Conservation (phyloP, 257 asterid species). For the Ocimum tenuiflorum region DNA sequence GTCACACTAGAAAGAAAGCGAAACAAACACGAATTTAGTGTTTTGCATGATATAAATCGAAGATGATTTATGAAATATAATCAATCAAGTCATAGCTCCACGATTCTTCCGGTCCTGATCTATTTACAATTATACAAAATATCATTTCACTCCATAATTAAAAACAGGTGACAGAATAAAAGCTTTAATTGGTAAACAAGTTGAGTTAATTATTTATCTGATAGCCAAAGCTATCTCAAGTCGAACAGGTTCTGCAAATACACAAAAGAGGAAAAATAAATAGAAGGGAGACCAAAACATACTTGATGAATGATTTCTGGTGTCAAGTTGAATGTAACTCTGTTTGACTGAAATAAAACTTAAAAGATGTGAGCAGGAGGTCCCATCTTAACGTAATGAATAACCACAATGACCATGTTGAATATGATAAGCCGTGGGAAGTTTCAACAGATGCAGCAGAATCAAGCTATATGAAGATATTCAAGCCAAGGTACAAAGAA, state of each 20-base stretch:
- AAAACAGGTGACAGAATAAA: not conserved
- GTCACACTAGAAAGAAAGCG: not conserved
- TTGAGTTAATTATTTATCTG: conserved; percentile 6
- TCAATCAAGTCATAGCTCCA: not conserved
- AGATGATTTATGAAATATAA: not conserved
- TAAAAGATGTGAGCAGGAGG: conserved; percentile 20
- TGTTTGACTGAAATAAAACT: conserved; percentile 66
- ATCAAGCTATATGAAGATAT: conserved; percentile 5
- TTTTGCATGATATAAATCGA: not conserved
- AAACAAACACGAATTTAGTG: not conserved
- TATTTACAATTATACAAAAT: not conserved
- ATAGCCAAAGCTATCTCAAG: conserved; percentile 6
- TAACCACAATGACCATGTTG: conserved; percentile 11
- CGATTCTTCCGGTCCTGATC: conserved; percentile 5
- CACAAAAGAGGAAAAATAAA: not conserved
- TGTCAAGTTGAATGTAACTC: conserved; percentile 92
- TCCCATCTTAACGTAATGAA: conserved; percentile 8
- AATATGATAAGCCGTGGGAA: not conserved
- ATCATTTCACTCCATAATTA: not conserved
- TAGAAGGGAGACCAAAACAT: conserved; percentile 18
- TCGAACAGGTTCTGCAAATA: conserved; percentile 4
- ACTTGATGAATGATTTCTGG: conserved; percentile 98
- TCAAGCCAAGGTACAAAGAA: not conserved
- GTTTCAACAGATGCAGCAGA: not conserved
- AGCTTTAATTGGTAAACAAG: not conserved